Evolutionary conservation across 371 early-diverging fungal species (phyloP).

Genomic region (Apophysomyces elegans): DNA sequence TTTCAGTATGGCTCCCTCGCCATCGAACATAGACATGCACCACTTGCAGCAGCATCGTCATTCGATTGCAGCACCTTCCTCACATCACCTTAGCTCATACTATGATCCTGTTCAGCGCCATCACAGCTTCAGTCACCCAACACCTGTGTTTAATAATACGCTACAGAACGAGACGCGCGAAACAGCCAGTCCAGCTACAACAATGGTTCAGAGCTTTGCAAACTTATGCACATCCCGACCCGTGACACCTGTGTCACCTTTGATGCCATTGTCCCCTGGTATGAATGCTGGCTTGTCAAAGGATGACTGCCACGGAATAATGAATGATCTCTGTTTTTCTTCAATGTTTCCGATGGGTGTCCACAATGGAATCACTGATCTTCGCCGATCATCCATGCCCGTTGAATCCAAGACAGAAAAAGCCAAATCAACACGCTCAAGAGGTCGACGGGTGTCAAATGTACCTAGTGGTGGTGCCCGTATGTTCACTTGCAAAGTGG

Average conservation of each 20-base stretch:
- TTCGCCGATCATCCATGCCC: conserved; percentile 6
- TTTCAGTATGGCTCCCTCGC: conserved; percentile 10
- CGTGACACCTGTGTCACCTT: conserved; percentile 22
- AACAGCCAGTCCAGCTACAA: conserved; percentile 5
- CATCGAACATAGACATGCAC: conserved; percentile 12
- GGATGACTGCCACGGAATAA: conserved; percentile 7
- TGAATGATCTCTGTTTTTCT: conserved; percentile 14
- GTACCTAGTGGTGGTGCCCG: conserved; percentile 45
- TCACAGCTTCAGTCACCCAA: conserved; percentile 31
- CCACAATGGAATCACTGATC: conserved; percentile 2
- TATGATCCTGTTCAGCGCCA: conserved; percentile 20
- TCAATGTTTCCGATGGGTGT: conserved; percentile 14
- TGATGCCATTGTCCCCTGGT: conserved; percentile 18
- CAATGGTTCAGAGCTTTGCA: conserved; percentile 14
- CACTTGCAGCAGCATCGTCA: conserved; percentile 26
- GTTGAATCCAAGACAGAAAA: conserved; percentile 14
- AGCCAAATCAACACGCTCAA: conserved; percentile 47
- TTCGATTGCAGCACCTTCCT: conserved; percentile 26
- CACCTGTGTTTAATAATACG: neutral
- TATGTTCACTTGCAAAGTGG: conserved; percentile 55
- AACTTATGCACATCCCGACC: conserved; percentile 26
- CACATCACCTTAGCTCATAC: conserved; percentile 9
- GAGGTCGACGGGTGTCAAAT: conserved; percentile 62
- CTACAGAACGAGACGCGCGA: neutral
- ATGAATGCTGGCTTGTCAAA: conserved; percentile 17